Percentiles rank a stretch among this genome's conserved stretches.
phyloP scores from a whole-genome alignment of 2,329 filamentous ascomycete genomes.

The Paraconiothyrium brasiliense region DNA sequence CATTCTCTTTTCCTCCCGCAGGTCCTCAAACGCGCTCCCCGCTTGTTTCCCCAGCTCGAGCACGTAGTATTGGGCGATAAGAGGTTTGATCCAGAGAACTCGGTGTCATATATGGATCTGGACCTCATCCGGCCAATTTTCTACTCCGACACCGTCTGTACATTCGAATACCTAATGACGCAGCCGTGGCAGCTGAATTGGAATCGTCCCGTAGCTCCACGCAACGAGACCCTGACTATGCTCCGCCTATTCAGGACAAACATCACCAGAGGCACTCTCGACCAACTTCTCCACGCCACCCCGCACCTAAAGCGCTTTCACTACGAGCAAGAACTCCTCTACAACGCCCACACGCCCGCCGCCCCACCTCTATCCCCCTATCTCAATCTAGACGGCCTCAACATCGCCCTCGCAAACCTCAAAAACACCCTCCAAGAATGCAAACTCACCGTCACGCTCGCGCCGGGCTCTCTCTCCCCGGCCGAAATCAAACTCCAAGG shows the following conservation, averaged over 20 bases:
- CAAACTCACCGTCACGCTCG: conserved; percentile 29
- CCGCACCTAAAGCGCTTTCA: conserved; percentile 30
- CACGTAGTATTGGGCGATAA: conserved; percentile 32
- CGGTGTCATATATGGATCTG: conserved; percentile 34
- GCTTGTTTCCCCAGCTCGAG: conserved; percentile 30
- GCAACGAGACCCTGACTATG: conserved; percentile 26
- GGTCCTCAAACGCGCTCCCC: conserved; percentile 32
- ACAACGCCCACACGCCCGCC: conserved; percentile 22
- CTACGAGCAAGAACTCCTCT: conserved; percentile 35
- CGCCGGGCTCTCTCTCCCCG: conserved; percentile 29
- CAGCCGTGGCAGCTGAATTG: conserved; percentile 36
- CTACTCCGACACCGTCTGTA: conserved; percentile 28
- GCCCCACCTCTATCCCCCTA: conserved; percentile 25
- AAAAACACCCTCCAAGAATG: conserved; percentile 29
- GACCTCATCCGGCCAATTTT: conserved; percentile 36
- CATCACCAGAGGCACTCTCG: conserved; percentile 31
- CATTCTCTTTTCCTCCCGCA: conserved; percentile 39
- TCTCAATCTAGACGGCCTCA: conserved; percentile 33
- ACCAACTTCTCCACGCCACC: conserved; percentile 29
- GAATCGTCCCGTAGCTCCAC: conserved; percentile 26
- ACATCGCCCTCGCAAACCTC: conserved; percentile 30
- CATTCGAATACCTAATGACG: conserved; percentile 34
- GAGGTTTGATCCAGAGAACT: conserved; percentile 19
- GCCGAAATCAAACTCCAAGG: conserved; percentile 27
- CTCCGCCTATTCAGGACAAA: conserved; percentile 36